A percentile compares a stretch with the other conserved stretches of the same genome.
phyloP scores from a whole-genome alignment of 2,329 filamentous ascomycete genomes.

The Waltergamsia citrina region DNA sequence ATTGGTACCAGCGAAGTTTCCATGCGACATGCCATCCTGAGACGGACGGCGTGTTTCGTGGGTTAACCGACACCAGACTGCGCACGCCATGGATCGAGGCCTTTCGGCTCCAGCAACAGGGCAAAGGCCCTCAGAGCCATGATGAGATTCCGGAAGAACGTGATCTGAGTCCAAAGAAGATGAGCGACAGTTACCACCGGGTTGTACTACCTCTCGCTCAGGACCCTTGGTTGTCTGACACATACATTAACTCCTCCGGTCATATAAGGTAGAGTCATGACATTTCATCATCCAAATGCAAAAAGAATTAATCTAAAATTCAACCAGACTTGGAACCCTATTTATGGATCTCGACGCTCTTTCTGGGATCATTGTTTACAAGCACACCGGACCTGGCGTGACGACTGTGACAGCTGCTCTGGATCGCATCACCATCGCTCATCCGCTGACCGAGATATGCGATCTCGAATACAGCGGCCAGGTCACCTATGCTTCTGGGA shows the following conservation, averaged over 20 bases:
- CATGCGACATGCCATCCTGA: too few species aligned
- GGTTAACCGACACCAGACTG: conserved; percentile 13
- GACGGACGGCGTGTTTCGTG: conserved; percentile 19
- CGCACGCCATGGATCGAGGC: conserved; percentile 19
- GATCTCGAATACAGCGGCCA: conserved; percentile 62
- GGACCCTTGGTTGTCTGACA: conserved; percentile 70
- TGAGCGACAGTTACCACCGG: conserved; percentile 20
- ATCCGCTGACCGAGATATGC: conserved; percentile 67
- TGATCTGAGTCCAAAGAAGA: conserved; percentile 15
- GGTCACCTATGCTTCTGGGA: conserved; percentile 59
- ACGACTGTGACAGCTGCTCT: conserved; percentile 40
- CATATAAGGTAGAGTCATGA: conserved; percentile 51
- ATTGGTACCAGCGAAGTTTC: too few species aligned
- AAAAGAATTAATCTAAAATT: too few species aligned
- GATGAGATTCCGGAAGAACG: conserved; percentile 10
- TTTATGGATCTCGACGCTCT: conserved; percentile 76
- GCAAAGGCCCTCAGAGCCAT: conserved; percentile 4
- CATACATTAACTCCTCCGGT: conserved; percentile 67
- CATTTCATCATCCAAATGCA: too few species aligned
- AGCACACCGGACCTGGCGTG: conserved; percentile 48
- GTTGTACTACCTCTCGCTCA: conserved; percentile 52
- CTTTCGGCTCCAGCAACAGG: conserved; percentile 11
- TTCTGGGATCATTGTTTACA: conserved; percentile 67
- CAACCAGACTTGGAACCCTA: conserved; percentile 56
- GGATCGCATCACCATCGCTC: conserved; percentile 47